These are phyloP conservation scores for Cornus suecica DNA, from an alignment of 148 eudicot species.

Conservation along the genomic window DNA sequence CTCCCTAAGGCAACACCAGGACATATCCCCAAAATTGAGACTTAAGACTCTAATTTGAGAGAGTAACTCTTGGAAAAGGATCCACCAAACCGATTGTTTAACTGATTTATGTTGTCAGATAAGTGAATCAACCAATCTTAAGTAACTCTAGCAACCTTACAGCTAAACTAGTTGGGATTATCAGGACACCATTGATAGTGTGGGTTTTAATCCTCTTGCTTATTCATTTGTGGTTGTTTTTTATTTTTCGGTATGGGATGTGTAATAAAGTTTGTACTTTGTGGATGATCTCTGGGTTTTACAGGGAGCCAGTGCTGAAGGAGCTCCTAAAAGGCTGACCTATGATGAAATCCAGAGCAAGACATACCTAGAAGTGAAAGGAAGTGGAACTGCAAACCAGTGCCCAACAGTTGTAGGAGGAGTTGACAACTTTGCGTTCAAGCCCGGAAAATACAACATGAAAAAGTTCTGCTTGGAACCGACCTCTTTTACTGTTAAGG, in stretches of 20 bases:
- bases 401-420: slow-evolving; percentile 88
- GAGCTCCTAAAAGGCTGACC: slow-evolving; percentile 74
- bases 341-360: slow-evolving; percentile 94
- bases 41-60: too few species aligned
- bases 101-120: too few species aligned
- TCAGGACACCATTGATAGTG: too few species aligned
- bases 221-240: neutral
- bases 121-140: too few species aligned
- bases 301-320: slow-evolving; percentile 96
- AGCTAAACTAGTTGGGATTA: too few species aligned
- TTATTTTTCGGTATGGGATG: neutral
- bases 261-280: neutral
- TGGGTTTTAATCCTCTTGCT: too few species aligned
- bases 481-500: slow-evolving; percentile 87
- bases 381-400: slow-evolving; percentile 97
- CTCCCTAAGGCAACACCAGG: too few species aligned
- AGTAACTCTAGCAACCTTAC: too few species aligned
- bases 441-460: slow-evolving; percentile 86
- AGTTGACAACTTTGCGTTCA: slow-evolving; percentile 65
- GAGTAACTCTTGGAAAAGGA: too few species aligned
- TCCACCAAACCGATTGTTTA: too few species aligned
- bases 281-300: neutral
- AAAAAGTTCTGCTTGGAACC: slow-evolving; percentile 96
- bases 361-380: slow-evolving; percentile 93
- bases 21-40: too few species aligned